Conservation (phyloP, 805 yeast species). For the Pichia insulana region DNA sequence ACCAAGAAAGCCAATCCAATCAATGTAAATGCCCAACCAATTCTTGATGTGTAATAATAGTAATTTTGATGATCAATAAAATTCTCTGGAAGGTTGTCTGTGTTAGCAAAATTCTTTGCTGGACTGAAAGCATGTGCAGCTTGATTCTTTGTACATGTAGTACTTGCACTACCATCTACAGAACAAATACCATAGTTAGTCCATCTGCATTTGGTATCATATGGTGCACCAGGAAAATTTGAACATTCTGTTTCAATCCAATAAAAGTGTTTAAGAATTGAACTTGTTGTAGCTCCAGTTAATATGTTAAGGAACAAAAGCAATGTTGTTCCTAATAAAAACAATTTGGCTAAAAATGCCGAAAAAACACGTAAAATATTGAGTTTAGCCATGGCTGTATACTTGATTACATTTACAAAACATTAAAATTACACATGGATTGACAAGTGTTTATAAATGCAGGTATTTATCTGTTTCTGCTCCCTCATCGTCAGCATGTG, state of each 20-base stretch:
- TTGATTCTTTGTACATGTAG: conserved; percentile 41
- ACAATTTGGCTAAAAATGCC: conserved; percentile 2
- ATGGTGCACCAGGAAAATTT: conserved; percentile 37
- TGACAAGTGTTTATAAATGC: no score
- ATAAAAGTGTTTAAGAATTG: conserved; percentile 53
- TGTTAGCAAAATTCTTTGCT: conserved; percentile 52
- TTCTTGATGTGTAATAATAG: conserved; percentile 59
- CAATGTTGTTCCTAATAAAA: conserved; percentile 34
- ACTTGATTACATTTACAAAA: background rate
- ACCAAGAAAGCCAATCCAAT: conserved; percentile 49
- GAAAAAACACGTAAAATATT: conserved; percentile 7
- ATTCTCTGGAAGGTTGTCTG: conserved; percentile 40
- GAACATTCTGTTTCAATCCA: conserved; percentile 75
- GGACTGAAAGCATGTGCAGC: conserved; percentile 90
- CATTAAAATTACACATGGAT: background rate
- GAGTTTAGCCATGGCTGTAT: background rate
- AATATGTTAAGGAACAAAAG: conserved; percentile 56
- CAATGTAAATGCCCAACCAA: conserved; percentile 56
- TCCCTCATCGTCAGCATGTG: no score
- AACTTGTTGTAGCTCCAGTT: conserved; percentile 48
- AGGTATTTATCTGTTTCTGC: no score
- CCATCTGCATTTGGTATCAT: conserved; percentile 54
- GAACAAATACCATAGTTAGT: conserved; percentile 62
- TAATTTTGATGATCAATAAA: conserved; percentile 41
- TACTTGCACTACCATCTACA: conserved; percentile 34